These are phyloP conservation scores for Akanthomyces dipterigenus DNA, from an alignment of 2,329 filamentous ascomycete genomes.

Conservation along the genomic window DNA sequence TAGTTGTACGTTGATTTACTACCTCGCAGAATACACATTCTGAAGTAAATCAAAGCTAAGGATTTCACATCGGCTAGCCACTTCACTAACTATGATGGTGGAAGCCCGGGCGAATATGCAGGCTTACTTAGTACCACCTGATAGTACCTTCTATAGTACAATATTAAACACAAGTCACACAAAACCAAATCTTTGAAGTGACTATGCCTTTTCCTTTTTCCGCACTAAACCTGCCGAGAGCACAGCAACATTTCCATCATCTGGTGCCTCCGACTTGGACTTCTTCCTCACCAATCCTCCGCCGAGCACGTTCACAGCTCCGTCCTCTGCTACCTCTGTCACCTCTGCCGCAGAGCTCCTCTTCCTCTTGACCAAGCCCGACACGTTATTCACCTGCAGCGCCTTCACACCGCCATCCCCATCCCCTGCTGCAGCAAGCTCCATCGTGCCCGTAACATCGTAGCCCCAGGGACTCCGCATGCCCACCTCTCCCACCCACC, in stretches of 20 bases:
- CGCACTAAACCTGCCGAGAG: neutral
- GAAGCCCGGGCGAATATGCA: too few relatives aligned
- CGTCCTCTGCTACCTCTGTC: conserved; percentile 10
- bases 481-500: conserved; percentile 65
- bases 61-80: too few relatives aligned
- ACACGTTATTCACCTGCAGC: conserved; percentile 38
- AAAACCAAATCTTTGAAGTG: neutral
- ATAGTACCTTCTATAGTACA: neutral
- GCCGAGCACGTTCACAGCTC: conserved; percentile 38
- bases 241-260: neutral
- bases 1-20: too few relatives aligned
- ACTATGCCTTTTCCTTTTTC: conserved; percentile 3
- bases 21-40: too few relatives aligned
- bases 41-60: too few relatives aligned
- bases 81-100: too few relatives aligned
- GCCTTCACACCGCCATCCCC: conserved; percentile 13
- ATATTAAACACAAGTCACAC: neutral
- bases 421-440: conserved; percentile 15
- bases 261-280: conserved; percentile 31
- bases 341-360: conserved; percentile 24
- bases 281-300: conserved; percentile 48
- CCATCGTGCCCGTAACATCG: conserved; percentile 39
- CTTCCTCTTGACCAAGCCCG: conserved; percentile 43
- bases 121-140: too few relatives aligned
- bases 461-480: conserved; percentile 47